Evolutionary conservation across 805 yeast species (phyloP), one percentile per base, ranked within the genome.

Genomic region (Pichia nanzhaoensis): DNA sequence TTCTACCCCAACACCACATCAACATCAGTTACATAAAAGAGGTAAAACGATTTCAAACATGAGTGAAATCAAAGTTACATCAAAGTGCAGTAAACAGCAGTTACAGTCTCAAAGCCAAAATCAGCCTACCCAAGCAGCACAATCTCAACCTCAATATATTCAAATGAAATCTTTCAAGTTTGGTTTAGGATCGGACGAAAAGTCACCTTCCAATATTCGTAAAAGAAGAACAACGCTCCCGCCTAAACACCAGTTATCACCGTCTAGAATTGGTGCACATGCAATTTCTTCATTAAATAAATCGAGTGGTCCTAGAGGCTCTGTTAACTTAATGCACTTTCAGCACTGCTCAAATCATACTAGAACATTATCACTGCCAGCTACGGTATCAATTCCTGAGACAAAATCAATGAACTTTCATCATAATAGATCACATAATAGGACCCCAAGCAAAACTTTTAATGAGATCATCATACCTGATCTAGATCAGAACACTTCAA

Each of bases 251-350:
- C 77, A 82, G 16, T 60, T 73, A 27, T 79, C 86, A 1, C 89
- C 89, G 0, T 84, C 87, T 1, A 79, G 78, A 53, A 71, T 81
- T 10, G 90, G 90, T 1, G 88, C 88, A 1, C 75, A 73, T 19
- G 87, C 88, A 1, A 84, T 82, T 1, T 82, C 86, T 0, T 66
- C 69, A 1, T 54, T 75, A 30, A 61, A 59, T 33, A 58, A 61
- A 12, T 56, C 58, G 42, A 27, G 38, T 5, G 52, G 56, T 39
- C 55, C 54, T 2, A 50, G 58, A 31, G 61, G 64, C 14, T 51
- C 52, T 5, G 36, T 46, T 5, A 50, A 16, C 48, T 40, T 64
- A 51, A 45, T 34, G 13, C 34, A 46, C 16, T 49, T 61, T 10
- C 53, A 57, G 12, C 64, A 60, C 43, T 65, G 65, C 1, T 28